Evolutionary conservation across 78 protist species (phyloP).

Genomic region (Dictyostelium firmibasis): DNA sequence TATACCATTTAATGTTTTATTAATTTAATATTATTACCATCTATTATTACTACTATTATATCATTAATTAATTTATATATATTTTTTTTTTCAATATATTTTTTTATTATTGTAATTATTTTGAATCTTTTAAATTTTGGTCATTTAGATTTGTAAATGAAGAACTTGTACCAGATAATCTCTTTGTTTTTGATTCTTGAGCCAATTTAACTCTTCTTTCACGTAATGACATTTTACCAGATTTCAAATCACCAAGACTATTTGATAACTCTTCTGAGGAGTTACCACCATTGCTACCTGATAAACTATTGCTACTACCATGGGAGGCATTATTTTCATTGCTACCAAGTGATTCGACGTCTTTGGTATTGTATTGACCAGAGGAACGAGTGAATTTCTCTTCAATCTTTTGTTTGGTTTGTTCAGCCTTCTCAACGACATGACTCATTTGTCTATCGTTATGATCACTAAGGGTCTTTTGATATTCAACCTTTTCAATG

Average conservation of each 20-base stretch:
- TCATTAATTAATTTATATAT: too few species aligned
- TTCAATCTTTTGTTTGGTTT: conserved; percentile 51
- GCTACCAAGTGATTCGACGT: neutral
- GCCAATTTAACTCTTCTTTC: conserved; percentile 62
- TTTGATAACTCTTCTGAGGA: neutral
- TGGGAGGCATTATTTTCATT: neutral
- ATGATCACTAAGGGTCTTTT: conserved; percentile 25
- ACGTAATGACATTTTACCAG: conserved; percentile 54
- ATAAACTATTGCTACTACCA: neutral
- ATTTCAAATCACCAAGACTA: neutral
- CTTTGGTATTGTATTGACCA: conserved; percentile 35
- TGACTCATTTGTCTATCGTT: conserved; percentile 24
- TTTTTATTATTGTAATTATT: neutral
- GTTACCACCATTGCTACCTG: neutral
- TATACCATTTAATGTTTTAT: neutral
- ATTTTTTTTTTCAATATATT: neutral
- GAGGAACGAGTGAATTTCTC: conserved; percentile 56
- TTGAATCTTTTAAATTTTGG: conserved; percentile 19
- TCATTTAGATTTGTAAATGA: conserved; percentile 11
- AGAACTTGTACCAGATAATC: conserved; percentile 15
- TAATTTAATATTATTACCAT: too few species aligned
- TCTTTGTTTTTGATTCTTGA: conserved; percentile 43
- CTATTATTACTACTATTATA: too few species aligned
- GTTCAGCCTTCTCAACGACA: conserved; percentile 26
- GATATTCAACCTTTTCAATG: conserved; percentile 35